A percentile compares a stretch with the other conserved stretches of the same genome.
Conservation (phyloP, 805 yeast species). For the Candida berthetii region DNA sequence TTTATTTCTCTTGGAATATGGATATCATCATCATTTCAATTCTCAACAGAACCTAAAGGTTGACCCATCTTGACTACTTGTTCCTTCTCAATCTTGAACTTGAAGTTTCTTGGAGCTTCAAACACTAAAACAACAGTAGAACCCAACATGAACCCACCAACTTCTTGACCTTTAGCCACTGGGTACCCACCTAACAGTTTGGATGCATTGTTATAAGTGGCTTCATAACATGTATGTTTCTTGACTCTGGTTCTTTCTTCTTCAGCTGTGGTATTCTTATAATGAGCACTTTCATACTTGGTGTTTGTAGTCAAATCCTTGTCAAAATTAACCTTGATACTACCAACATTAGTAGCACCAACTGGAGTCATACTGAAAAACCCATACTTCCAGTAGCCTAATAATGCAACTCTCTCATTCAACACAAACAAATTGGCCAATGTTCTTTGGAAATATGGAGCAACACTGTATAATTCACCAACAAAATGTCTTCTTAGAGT, state of each 20-base stretch:
- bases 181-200: conserved; percentile 80
- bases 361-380: conserved; percentile 98
- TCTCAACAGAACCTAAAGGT: conserved; percentile 62
- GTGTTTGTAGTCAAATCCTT: conserved; percentile 83
- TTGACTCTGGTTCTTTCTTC: conserved; percentile 33
- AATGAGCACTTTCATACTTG: conserved; percentile 42
- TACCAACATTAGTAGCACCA: conserved; percentile 98
- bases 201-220: conserved; percentile 81
- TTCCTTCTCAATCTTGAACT: conserved; percentile 65
- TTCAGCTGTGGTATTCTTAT: conserved; percentile 11
- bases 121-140: conserved; percentile 95
- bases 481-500: conserved; percentile 90
- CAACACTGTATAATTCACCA: conserved; percentile 92
- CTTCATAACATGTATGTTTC: conserved; percentile 88
- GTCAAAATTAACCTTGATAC: conserved; percentile 88
- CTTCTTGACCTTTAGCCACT: conserved; percentile 82
- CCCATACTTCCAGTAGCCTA: conserved; percentile 96
- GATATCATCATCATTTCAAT: conserved; percentile 20
- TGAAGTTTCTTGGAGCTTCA: conserved; percentile 85
- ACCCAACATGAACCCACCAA: conserved; percentile 96
- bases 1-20: not conserved
- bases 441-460: conserved; percentile 91
- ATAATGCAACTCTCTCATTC: conserved; percentile 90
- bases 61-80: conserved; percentile 84
- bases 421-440: conserved; percentile 82